phyloP scores from a whole-genome alignment of 352 stramenopile genomes.

The Globisporangium nodosum region DNA sequence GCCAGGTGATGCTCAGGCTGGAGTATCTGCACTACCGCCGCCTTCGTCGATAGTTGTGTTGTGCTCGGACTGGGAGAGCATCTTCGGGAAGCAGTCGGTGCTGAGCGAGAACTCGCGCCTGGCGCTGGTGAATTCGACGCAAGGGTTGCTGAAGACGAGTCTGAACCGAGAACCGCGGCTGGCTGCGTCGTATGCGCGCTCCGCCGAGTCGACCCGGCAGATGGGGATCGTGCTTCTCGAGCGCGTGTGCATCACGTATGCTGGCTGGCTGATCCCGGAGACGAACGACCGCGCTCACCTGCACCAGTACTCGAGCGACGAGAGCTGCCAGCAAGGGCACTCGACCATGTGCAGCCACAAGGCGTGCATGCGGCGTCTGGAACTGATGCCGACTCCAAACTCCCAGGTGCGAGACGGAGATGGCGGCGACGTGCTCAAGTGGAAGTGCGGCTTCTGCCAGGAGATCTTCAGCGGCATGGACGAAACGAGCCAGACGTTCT shows the following conservation, averaged over 20 bases:
- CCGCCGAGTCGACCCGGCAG: background rate
- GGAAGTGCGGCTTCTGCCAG: background rate
- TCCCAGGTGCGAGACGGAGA: constrained; percentile 13
- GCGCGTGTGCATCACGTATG: constrained; percentile 26
- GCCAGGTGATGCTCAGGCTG: constrained; percentile 3
- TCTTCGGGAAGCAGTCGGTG: constrained; percentile 59
- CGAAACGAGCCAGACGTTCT: constrained; percentile 40
- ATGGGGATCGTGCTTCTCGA: constrained; percentile 10
- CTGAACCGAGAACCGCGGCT: constrained; percentile 9
- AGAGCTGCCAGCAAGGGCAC: constrained; percentile 36
- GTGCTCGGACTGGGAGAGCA: constrained; percentile 58
- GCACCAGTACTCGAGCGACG: constrained; percentile 18
- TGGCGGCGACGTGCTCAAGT: background rate
- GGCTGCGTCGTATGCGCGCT: background rate
- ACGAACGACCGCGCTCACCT: background rate
- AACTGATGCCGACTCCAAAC: constrained; percentile 32
- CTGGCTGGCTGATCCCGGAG: constrained; percentile 49
- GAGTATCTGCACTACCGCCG: background rate
- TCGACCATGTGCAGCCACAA: background rate
- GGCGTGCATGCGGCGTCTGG: background rate
- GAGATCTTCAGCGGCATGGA: constrained; percentile 20
- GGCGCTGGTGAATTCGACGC: constrained; percentile 38
- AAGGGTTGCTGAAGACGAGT: constrained; percentile 31
- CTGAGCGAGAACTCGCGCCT: constrained; percentile 36
- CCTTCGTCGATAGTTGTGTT: constrained; percentile 32